Percentiles rank a stretch among this genome's conserved stretches.
Evolutionary conservation across 371 early-diverging fungal genomes (phyloP).

Genomic region (Capillidium heterosporum): DNA sequence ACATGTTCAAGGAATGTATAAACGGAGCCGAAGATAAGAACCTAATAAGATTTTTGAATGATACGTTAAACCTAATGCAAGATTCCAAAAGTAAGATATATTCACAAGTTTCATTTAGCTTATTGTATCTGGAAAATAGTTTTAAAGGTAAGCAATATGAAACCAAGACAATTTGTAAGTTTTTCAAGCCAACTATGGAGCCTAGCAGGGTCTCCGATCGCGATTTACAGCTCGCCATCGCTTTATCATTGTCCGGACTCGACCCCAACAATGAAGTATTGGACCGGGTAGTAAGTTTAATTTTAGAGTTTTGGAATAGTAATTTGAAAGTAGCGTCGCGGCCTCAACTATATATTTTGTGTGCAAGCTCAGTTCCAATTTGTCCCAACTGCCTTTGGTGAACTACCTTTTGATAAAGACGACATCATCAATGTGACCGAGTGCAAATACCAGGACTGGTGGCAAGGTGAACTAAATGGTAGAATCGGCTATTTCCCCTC

Average conservation of each 20-base stretch:
- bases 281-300: too few species aligned
- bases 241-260: too few species aligned
- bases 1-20: neutral
- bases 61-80: too few species aligned
- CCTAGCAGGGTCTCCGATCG: too few species aligned
- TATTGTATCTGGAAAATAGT: too few species aligned
- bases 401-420: constrained; percentile 40
- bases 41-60: neutral
- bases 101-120: too few species aligned
- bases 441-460: constrained; percentile 40
- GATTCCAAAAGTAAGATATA: too few species aligned
- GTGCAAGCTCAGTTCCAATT: neutral
- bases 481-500: constrained; percentile 44
- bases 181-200: too few species aligned
- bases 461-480: constrained; percentile 46
- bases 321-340: neutral
- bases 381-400: constrained; percentile 14
- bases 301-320: neutral
- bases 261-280: too few species aligned
- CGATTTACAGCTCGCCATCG: too few species aligned
- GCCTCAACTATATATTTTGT: neutral
- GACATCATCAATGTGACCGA: constrained; percentile 42
- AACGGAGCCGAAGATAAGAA: neutral
- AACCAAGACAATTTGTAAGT: too few species aligned
- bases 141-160: too few species aligned